These are phyloP conservation scores for Colletotrichum sp. DNA, from an alignment of 2,329 filamentous ascomycete genomes.

Conservation along the genomic window DNA sequence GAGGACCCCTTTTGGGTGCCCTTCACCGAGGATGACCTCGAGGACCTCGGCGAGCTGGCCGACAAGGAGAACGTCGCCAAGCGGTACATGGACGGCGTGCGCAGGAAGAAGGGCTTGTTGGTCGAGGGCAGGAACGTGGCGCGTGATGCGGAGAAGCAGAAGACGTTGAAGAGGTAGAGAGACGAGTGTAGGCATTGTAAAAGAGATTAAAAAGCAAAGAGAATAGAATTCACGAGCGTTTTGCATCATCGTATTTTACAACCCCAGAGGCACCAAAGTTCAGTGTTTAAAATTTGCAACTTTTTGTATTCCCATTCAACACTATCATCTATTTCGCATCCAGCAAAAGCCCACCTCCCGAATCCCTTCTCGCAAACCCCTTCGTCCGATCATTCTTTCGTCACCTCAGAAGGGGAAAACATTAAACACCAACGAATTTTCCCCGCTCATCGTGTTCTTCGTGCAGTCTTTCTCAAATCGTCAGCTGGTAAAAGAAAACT, in stretches of 20 bases:
- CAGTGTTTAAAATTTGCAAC: neutral
- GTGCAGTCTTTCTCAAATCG: neutral
- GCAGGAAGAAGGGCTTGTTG: slow-evolving; percentile 85
- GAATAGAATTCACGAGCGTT: neutral
- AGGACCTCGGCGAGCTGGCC: slow-evolving; percentile 92
- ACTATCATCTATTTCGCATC: neutral
- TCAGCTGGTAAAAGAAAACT: neutral
- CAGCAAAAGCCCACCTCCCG: neutral
- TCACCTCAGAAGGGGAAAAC: neutral
- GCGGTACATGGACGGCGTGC: slow-evolving; percentile 90
- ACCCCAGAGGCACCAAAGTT: neutral
- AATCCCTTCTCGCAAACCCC: neutral
- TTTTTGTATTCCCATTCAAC: neutral
- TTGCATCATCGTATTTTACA: neutral
- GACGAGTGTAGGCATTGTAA: neutral
- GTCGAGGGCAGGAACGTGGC: slow-evolving; percentile 80
- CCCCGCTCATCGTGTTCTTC: neutral
- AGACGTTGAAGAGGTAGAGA: slow-evolving; percentile 66
- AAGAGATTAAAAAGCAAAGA: neutral
- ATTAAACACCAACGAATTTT: neutral
- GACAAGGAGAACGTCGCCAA: slow-evolving; percentile 97
- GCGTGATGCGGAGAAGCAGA: slow-evolving; percentile 91
- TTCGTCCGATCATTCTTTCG: neutral
- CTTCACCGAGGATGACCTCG: slow-evolving; percentile 92
- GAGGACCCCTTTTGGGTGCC: slow-evolving; percentile 99